Percentiles rank a stretch among this genome's conserved stretches.
These are phyloP conservation scores for Hsuehochloa calcarea DNA, from an alignment of 176 grass and related monocot genomes.

Conservation along the genomic window DNA sequence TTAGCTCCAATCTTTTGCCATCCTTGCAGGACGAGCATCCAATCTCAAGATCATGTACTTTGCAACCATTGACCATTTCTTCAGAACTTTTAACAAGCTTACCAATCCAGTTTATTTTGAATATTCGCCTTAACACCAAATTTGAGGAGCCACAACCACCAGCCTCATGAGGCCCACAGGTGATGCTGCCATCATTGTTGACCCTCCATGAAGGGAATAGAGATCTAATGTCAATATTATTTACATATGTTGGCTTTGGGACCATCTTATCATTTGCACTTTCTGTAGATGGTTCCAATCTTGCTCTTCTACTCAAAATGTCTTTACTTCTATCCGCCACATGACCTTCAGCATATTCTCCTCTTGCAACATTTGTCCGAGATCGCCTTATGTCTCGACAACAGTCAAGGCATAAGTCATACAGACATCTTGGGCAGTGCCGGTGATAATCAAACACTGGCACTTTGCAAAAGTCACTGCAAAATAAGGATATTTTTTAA, in stretches of 20 bases:
- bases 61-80: conserved; percentile 93
- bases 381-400: conserved; percentile 72
- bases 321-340: conserved; percentile 46
- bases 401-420: conserved; percentile 86
- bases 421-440: conserved; percentile 77
- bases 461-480: conserved; percentile 90
- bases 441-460: conserved; percentile 94
- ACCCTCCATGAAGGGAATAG: conserved; percentile 86
- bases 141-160: conserved; percentile 86
- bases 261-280: conserved; percentile 40
- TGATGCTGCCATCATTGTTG: conserved; percentile 66
- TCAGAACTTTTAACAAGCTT: conserved; percentile 88
- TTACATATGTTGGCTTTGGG: conserved; percentile 25
- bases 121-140: conserved; percentile 83
- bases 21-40: conserved; percentile 36
- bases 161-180: conserved; percentile 62
- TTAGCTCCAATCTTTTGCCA: conserved; percentile 29
- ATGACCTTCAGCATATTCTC: conserved; percentile 33
- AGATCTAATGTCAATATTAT: conserved; percentile 59
- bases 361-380: conserved; percentile 34
- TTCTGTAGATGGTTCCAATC: conserved; percentile 33
- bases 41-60: conserved; percentile 49
- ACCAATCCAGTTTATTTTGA: conserved; percentile 97
- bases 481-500: conserved; percentile 29
- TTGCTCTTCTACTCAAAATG: conserved; percentile 36